Conservation (phyloP, 23 red algal species). For the Gracilaria domingensis region DNA sequence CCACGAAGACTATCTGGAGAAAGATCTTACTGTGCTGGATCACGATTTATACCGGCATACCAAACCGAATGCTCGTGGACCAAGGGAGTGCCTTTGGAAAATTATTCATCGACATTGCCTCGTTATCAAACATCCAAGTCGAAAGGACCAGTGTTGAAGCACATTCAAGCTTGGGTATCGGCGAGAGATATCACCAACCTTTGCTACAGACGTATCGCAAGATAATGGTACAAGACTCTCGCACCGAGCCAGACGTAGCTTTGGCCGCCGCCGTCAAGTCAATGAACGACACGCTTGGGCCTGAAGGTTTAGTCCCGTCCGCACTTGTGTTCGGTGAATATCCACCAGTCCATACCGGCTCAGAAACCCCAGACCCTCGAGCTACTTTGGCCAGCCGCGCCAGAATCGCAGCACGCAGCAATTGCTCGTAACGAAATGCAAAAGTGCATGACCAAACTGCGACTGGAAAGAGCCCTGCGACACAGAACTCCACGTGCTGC, state of each 20-base stretch:
- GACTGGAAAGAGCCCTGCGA: neutral
- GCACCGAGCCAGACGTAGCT: neutral
- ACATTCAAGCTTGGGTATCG: conserved; percentile 36
- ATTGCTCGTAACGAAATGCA: neutral
- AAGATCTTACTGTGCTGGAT: conserved; percentile 24
- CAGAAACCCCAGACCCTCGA: neutral
- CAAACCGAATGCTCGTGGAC: conserved; percentile 39
- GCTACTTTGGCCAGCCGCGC: conserved; percentile 8
- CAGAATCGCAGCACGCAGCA: no score
- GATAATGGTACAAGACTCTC: no score
- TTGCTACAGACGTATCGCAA: no score
- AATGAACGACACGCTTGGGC: conserved; percentile 47
- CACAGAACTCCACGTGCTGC: neutral
- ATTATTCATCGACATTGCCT: conserved; percentile 3
- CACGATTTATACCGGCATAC: conserved; percentile 29
- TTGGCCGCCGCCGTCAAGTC: conserved; percentile 14
- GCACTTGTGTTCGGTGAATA: conserved; percentile 34
- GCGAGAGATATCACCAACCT: conserved; percentile 25
- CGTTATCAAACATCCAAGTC: conserved; percentile 11
- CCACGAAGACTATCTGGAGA: conserved; percentile 32
- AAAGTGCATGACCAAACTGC: neutral
- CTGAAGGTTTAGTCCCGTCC: conserved; percentile 24
- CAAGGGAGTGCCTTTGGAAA: conserved; percentile 18
- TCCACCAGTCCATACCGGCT: neutral
- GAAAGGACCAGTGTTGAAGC: conserved; percentile 12